These are phyloP conservation scores for Zygosaccharomyces rouxii DNA, from an alignment of 805 yeast species.

Conservation along the genomic window DNA sequence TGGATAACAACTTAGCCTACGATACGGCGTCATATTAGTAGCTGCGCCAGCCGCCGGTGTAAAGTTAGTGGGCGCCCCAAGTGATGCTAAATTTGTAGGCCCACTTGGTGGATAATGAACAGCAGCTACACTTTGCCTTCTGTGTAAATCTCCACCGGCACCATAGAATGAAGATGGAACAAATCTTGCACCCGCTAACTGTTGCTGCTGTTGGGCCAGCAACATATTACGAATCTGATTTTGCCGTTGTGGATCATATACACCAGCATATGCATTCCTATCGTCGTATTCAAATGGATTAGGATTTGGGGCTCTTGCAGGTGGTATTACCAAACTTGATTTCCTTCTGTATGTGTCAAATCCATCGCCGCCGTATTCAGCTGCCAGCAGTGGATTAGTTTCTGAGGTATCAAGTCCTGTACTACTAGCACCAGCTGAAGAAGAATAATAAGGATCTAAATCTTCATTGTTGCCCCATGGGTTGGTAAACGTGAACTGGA, in stretches of 20 bases:
- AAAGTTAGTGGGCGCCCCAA: slow-evolving; percentile 7
- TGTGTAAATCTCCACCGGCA: slow-evolving; percentile 10
- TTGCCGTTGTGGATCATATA: slow-evolving; percentile 11
- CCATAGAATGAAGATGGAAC: slow-evolving; percentile 17
- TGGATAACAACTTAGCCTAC: slow-evolving; percentile 31
- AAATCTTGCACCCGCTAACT: slow-evolving; percentile 17
- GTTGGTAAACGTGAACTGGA: slow-evolving; percentile 20
- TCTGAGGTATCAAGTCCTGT: neutral
- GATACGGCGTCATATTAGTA: slow-evolving; percentile 22
- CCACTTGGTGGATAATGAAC: slow-evolving; percentile 10
- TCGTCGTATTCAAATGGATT: slow-evolving; percentile 36
- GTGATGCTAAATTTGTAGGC: slow-evolving; percentile 1
- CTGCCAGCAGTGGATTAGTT: slow-evolving; percentile 2
- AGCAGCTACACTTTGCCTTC: slow-evolving; percentile 18
- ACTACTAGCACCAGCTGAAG: neutral
- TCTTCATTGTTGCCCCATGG: slow-evolving; percentile 23
- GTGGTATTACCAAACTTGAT: slow-evolving; percentile 39
- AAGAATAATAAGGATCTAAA: slow-evolving; percentile 3
- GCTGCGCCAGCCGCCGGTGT: slow-evolving; percentile 9
- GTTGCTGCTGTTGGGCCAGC: slow-evolving; percentile 13
- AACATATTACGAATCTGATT: slow-evolving; percentile 9
- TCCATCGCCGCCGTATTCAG: slow-evolving; percentile 9
- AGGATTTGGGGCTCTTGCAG: slow-evolving; percentile 44
- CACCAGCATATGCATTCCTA: slow-evolving; percentile 11
- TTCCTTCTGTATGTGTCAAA: slow-evolving; percentile 24